Evolutionary conservation across 1,284 basidiomycete genomes (phyloP).

Genomic region (Austroboletus niveus): DNA sequence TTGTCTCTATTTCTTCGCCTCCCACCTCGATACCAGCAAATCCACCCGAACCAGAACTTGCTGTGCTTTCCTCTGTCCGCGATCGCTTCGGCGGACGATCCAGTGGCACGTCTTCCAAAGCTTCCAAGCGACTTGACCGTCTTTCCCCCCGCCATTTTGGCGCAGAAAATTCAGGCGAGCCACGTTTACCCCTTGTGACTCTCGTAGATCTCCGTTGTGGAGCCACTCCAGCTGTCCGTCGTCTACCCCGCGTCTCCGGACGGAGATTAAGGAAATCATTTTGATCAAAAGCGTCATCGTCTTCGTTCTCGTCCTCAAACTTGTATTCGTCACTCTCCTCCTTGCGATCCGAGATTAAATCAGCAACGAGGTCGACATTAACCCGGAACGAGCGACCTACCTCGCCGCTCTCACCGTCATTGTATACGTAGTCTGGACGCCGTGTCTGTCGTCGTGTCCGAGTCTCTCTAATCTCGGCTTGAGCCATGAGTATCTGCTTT

Average conservation of each 20-base stretch:
- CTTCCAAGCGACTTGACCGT: conserved; percentile 66
- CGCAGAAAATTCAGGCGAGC: conserved; percentile 49
- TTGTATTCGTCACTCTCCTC: conserved; percentile 68
- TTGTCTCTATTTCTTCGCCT: conserved; percentile 34
- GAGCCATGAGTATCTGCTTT: conserved; percentile 59
- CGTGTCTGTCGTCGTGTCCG: conserved; percentile 67
- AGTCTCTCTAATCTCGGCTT: conserved; percentile 73
- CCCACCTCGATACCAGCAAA: conserved; percentile 27
- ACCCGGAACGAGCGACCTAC: conserved; percentile 36
- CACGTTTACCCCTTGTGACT: conserved; percentile 49
- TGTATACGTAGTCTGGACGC: conserved; percentile 76
- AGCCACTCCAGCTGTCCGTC: conserved; percentile 33
- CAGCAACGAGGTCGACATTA: conserved; percentile 14
- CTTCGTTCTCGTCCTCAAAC: conserved; percentile 61
- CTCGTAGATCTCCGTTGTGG: conserved; percentile 65
- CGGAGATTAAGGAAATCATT: conserved; percentile 45
- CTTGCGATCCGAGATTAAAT: conserved; percentile 31
- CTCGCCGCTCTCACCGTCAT: conserved; percentile 61
- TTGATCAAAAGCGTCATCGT: conserved; percentile 57
- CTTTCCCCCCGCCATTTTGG: conserved; percentile 69
- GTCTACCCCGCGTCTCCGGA: conserved; percentile 35
- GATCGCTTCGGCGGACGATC: conserved; percentile 62
- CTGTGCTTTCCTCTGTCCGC: conserved; percentile 67
- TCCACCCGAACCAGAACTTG: conserved; percentile 51
- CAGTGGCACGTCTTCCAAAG: conserved; percentile 46